phyloP scores from a whole-genome alignment of 768 basidiomycete species.

The Myochromella boudieri region DNA sequence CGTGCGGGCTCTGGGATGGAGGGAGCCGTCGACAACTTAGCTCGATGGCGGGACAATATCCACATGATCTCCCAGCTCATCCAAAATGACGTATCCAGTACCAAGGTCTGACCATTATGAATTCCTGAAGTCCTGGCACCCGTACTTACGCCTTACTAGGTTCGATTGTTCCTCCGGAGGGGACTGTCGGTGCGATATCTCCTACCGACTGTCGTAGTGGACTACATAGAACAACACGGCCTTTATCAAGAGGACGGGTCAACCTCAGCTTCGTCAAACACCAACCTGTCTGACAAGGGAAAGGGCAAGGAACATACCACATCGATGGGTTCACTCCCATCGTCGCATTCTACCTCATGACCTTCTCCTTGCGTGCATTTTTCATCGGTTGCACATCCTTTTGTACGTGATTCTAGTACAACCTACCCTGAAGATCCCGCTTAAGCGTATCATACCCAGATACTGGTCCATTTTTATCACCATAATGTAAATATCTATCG shows the following conservation, averaged over 20 bases:
- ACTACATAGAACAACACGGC: slow-evolving; percentile 88
- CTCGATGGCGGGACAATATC: slow-evolving; percentile 80
- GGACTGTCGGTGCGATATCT: slow-evolving; percentile 88
- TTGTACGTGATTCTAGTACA: slow-evolving; percentile 5
- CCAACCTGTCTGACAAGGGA: slow-evolving; percentile 31
- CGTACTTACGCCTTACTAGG: slow-evolving; percentile 24
- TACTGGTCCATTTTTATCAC: slow-evolving; percentile 7
- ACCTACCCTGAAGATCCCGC: too few species aligned
- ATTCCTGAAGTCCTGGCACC: background rate
- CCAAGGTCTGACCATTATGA: slow-evolving; percentile 59
- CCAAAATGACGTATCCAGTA: slow-evolving; percentile 96
- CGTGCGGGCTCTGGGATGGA: slow-evolving; percentile 92
- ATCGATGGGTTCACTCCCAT: slow-evolving; percentile 25
- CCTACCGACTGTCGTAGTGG: slow-evolving; percentile 85
- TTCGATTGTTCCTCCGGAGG: slow-evolving; percentile 73
- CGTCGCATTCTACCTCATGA: slow-evolving; percentile 20
- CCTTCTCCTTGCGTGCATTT: background rate
- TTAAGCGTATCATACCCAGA: too few species aligned
- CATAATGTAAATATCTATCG: slow-evolving; percentile 12
- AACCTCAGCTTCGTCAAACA: slow-evolving; percentile 14
- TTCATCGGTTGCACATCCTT: slow-evolving; percentile 2
- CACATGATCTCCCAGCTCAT: slow-evolving; percentile 92
- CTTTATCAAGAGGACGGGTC: slow-evolving; percentile 67
- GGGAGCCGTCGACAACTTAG: slow-evolving; percentile 73
- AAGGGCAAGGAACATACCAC: slow-evolving; percentile 34